A percentile compares a stretch with the other conserved stretches of the same genome.
Evolutionary conservation across 306 rosid species (phyloP).

Genomic region (Trifolium subterraneum): DNA sequence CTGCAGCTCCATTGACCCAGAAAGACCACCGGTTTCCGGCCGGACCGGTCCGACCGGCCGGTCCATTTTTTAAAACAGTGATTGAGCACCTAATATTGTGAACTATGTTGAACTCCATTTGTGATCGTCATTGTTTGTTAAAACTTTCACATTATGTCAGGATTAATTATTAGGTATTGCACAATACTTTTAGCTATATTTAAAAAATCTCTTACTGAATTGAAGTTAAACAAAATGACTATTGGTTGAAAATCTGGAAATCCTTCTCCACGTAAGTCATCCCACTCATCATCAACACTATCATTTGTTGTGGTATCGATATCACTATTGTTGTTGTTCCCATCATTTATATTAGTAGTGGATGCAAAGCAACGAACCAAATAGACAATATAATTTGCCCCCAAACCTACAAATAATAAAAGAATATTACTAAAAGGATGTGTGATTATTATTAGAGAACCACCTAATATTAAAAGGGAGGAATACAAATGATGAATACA

Average conservation of each 20-base stretch:
- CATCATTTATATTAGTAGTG: constrained; percentile 50
- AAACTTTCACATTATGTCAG: too few species aligned
- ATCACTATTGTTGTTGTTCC: neutral
- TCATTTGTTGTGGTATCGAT: constrained; percentile 16
- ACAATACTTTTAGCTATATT: constrained; percentile 57
- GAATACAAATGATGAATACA: too few species aligned
- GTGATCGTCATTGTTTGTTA: too few species aligned
- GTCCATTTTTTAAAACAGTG: too few species aligned
- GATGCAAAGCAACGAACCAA: constrained; percentile 76
- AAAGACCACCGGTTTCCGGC: too few species aligned
- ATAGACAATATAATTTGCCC: constrained; percentile 74
- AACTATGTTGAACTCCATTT: too few species aligned
- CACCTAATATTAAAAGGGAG: too few species aligned
- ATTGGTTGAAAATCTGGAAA: constrained; percentile 57
- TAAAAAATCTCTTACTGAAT: constrained; percentile 64
- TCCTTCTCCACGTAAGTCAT: constrained; percentile 60
- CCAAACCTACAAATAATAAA: constrained; percentile 57
- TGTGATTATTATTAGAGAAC: neutral
- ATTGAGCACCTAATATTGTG: too few species aligned
- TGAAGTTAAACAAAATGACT: constrained; percentile 56
- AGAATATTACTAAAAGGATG: too few species aligned
- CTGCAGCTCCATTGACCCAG: too few species aligned
- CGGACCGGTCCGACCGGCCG: too few species aligned
- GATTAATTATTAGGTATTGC: too few species aligned
- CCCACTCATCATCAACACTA: constrained; percentile 51